These are phyloP conservation scores for Suhomyces maxii DNA, from an alignment of 1,139 yeast species.

Conservation along the genomic window DNA sequence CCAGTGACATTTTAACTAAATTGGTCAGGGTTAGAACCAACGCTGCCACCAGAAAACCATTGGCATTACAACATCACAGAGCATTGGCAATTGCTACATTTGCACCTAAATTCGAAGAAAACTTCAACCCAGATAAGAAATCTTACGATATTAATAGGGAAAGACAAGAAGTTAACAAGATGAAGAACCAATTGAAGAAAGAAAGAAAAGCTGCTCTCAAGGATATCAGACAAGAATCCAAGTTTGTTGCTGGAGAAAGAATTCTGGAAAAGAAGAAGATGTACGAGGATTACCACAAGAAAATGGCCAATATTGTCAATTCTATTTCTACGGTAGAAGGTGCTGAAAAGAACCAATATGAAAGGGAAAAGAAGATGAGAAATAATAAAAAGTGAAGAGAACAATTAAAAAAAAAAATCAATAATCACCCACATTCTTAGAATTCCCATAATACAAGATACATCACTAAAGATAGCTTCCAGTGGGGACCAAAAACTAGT, in stretches of 20 bases:
- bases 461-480: too few relatives aligned
- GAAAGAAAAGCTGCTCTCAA: constrained; percentile 87
- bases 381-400: constrained; percentile 36
- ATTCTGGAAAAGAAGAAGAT: constrained; percentile 73
- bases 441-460: too few relatives aligned
- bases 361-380: constrained; percentile 74
- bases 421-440: too few relatives aligned
- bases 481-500: too few relatives aligned
- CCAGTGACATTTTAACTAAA: constrained; percentile 45
- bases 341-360: constrained; percentile 88
- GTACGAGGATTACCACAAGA: constrained; percentile 80
- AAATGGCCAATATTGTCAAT: constrained; percentile 84
- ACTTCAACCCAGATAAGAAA: constrained; percentile 93
- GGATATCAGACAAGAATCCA: constrained; percentile 86
- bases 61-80: constrained; percentile 82
- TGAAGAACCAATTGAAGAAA: constrained; percentile 83
- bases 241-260: constrained; percentile 83
- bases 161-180: constrained; percentile 79
- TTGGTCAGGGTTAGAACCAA: constrained; percentile 44
- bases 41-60: constrained; percentile 58
- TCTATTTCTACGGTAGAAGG: constrained; percentile 92
- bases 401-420: too few relatives aligned
- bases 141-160: constrained; percentile 83
- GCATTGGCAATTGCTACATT: constrained; percentile 82
- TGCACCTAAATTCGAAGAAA: constrained; percentile 93